Evolutionary conservation across 768 basidiomycete genomes (phyloP).

Genomic region (Astraeus odoratus): DNA sequence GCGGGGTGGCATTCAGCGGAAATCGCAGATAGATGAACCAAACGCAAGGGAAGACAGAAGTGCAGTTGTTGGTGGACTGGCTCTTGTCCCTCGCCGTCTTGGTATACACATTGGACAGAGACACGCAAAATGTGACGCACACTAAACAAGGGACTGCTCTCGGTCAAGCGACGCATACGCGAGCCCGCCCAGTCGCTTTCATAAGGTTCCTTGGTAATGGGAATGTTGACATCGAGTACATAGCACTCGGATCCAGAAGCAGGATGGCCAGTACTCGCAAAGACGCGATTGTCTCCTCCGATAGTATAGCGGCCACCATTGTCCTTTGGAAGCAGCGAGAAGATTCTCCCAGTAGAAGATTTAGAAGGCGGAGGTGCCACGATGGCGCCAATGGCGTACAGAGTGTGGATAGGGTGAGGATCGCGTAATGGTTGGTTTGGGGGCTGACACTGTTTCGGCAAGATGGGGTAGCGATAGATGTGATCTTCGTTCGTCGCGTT

Average conservation of each 20-base stretch:
- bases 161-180: conserved; percentile 35
- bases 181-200: conserved; percentile 24
- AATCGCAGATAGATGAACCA: conserved; percentile 32
- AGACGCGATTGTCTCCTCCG: conserved; percentile 43
- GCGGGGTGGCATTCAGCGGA: not conserved
- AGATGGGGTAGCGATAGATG: conserved; percentile 46
- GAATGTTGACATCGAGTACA: conserved; percentile 17
- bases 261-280: conserved; percentile 25
- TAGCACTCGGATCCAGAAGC: conserved; percentile 20
- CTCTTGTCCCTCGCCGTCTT: conserved; percentile 31
- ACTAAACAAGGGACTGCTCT: conserved; percentile 47
- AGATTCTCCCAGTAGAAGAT: conserved; percentile 27
- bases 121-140: conserved; percentile 50
- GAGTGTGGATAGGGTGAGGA: conserved; percentile 41
- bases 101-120: conserved; percentile 51
- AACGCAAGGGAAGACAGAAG: conserved; percentile 44
- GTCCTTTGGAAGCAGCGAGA: conserved; percentile 42
- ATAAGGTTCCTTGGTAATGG: conserved; percentile 11
- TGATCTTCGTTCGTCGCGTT: conserved; percentile 36
- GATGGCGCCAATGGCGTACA: conserved; percentile 43
- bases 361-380: conserved; percentile 9
- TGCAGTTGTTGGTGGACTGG: conserved; percentile 20
- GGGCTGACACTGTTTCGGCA: conserved; percentile 51
- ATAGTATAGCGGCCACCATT: conserved; percentile 45
- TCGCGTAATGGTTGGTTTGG: conserved; percentile 51